Evolutionary conservation across 2,329 filamentous ascomycete species (phyloP), one percentile per base, ranked within the genome.

Genomic region (Cladosporium sp.): DNA sequence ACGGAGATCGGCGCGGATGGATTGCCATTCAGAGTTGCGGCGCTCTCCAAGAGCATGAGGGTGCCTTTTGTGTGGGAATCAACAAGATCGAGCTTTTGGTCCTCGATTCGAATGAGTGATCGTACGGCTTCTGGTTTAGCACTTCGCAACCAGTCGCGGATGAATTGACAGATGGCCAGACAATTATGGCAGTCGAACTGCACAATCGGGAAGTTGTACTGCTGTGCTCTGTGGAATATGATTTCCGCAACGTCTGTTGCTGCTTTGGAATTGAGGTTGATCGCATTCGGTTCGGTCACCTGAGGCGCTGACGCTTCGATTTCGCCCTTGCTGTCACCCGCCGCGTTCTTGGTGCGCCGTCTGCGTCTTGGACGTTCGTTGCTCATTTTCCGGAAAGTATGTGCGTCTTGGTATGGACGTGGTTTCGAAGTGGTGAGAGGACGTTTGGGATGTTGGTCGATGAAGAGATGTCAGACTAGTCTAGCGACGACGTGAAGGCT

Each of bases 41-140:
- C 64, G 17, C 59, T 42, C 17, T 65, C 61, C 45, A 66, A 60
- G 20, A 66, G 58, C 14, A 64, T 25, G 11, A 67, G 45, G 20
- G 38, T 49, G 38, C 60, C 59, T 30, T 60, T 47, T n/a, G 30
- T 38, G 14, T 28, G 12, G 17, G 54, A 22, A 22, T 51, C 28
- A n/a, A 67, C 34, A 5, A 43, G 50, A 7, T 64, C 36, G n/a
- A 69, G 39, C 11, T 65, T 40, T 38, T 63, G 64, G 15, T 45
- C 49, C 17, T 69, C 66, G 51, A 66, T 61, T 7, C 65, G 61
- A 5, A 65, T 36, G 25, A 63, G 47, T 7, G 42, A 40, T 6
- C 20, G 12, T 7, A 65, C 39, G 15, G 47, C 20, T 7, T 34
- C 40, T 28, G 54, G 30, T 14, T 20, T 20, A 25, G 54, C 30